Base-by-base conservation (phyloP, 768 basidiomycete species). In the Strobilomyces confusus region DNA sequence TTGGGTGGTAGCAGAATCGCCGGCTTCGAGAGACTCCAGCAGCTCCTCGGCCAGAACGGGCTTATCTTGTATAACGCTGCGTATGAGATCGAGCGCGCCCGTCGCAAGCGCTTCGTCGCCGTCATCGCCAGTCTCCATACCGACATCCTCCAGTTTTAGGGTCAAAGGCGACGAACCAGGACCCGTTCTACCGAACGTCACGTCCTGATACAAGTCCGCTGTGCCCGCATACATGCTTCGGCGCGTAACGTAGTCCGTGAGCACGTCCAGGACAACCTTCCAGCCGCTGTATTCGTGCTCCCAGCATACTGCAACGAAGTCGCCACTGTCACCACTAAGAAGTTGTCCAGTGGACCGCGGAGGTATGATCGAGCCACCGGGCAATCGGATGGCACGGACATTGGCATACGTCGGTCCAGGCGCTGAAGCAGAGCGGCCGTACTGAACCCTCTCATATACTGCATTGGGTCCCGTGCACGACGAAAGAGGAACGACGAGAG, bases 241-340 rank as follows among this genome's bases (percentile, higher is more conserved):
- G 29, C 80, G 79, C 53, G 81, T 83, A 51, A 87, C 82, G 63
- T 87, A 91, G 63, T 88, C 86, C 5, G 82, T 81, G 48, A 95
- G 73, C 9, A 95, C 72, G 59, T 93, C 92, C n/a, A 92, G 67
- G 7, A 95, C 70, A 14, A 95, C 67, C 58, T 81, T 87, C 94
- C 94, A 97, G 3, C 89, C 92, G 8, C 87, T 90, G 63, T 92
- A 84, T 42, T 83, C 75, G 58, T 88, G 84, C 56, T 86, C 78
- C 94, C 94, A 97, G 19, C 80, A 77, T 1, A 95, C 78, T 6
- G 88, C 84, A 17, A 81, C 74, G 41, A 58, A 52, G 22, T 90
- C 87, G 2, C 80, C 82, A 5, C 80, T 80, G 48, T 91, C 89
- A 11, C 80, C 77, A 57, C 83, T 91, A 32, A 95, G 74, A 20